Evolutionary conservation across 345 rosid genomes (phyloP), one percentile per base, ranked within the genome.

Genomic region (Murraya paniculata): DNA sequence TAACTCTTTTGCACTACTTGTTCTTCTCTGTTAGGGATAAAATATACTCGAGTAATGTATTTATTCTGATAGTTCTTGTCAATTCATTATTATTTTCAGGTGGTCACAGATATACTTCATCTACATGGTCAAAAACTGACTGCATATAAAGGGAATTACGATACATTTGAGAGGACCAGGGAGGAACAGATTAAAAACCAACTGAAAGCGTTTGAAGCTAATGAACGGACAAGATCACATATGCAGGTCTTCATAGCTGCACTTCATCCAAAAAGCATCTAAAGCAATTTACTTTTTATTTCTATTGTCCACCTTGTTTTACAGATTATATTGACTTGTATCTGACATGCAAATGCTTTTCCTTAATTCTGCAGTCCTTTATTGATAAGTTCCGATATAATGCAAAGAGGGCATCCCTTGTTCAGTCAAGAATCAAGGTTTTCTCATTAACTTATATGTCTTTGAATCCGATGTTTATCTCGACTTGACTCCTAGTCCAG

Each of bases 361-460:
- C 53, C 65, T 69, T 41, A 35, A 78, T 19, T 25, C 6, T 87
- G 86, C 92, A 96, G 98, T 85, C 97, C 53, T 96, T 96, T 84
- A 96, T 96, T 77, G 99, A 96, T 85, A 96, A 96, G 87, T 96
- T 96, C 86, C 97, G 99, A 58, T 96, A 88, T 82, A 96, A 96
- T 86, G 99, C 99, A 68, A 96, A 96, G 85, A 94, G 99, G 87
- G 99, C 99, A 64, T 90, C 99, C 41, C 99, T 96, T 82, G 99
- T 96, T 80, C 99, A 96, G 90, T 96, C 99, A 75, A 89, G 98
- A 89, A 94, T 96, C 85, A 96, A 96, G 99, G 99, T 96, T 73
- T 78, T 57, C 16, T 64, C 48, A 73, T 45, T 71, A 4, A 71
- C 27, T 67, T 24, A 60, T 71, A 56, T 79, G 58, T 30, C 67